Percentiles rank a stretch among this genome's conserved stretches.
These are phyloP conservation scores for Phaeodactylum tricornutum DNA, from an alignment of 108 stramenopile genomes.

Conservation along the genomic window DNA sequence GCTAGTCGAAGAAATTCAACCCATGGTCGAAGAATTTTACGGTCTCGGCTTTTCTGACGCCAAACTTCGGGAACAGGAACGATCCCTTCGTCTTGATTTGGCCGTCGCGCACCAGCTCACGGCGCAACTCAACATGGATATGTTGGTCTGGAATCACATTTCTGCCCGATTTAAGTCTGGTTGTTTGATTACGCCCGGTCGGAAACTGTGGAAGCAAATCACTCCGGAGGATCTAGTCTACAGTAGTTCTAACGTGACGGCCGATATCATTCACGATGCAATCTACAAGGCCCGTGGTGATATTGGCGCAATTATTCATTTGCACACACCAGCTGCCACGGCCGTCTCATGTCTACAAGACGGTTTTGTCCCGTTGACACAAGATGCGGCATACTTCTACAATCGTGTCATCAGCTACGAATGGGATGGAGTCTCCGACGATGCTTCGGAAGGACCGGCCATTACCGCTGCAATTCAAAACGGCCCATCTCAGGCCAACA, in stretches of 20 bases:
- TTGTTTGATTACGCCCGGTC: slow-evolving; percentile 48
- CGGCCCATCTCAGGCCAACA: slow-evolving; percentile 22
- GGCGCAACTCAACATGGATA: slow-evolving; percentile 45
- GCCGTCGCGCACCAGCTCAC: slow-evolving; percentile 38
- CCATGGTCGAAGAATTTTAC: slow-evolving; percentile 13
- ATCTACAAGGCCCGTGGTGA: slow-evolving; percentile 39
- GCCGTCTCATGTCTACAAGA: slow-evolving; percentile 50
- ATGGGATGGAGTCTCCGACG: slow-evolving; percentile 49
- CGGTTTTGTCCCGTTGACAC: slow-evolving; percentile 42
- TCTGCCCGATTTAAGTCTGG: slow-evolving; percentile 35
- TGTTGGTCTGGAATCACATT: slow-evolving; percentile 67
- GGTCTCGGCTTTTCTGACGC: slow-evolving; percentile 22
- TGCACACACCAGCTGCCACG: slow-evolving; percentile 48
- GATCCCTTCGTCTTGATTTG: slow-evolving; percentile 24
- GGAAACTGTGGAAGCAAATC: slow-evolving; percentile 33
- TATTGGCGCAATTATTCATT: slow-evolving; percentile 52
- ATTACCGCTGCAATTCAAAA: slow-evolving; percentile 33
- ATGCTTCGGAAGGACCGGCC: slow-evolving; percentile 30
- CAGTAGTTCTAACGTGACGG: slow-evolving; percentile 41
- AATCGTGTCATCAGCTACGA: slow-evolving; percentile 37
- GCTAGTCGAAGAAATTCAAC: too few relatives aligned
- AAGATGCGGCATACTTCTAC: slow-evolving; percentile 44
- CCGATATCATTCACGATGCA: slow-evolving; percentile 58
- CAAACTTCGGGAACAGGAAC: slow-evolving; percentile 19
- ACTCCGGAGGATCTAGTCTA: slow-evolving; percentile 43